Evolutionary conservation across 257 asterid species (phyloP), one percentile per base, ranked within the genome.

Genomic region (Leptodermis oblonga): DNA sequence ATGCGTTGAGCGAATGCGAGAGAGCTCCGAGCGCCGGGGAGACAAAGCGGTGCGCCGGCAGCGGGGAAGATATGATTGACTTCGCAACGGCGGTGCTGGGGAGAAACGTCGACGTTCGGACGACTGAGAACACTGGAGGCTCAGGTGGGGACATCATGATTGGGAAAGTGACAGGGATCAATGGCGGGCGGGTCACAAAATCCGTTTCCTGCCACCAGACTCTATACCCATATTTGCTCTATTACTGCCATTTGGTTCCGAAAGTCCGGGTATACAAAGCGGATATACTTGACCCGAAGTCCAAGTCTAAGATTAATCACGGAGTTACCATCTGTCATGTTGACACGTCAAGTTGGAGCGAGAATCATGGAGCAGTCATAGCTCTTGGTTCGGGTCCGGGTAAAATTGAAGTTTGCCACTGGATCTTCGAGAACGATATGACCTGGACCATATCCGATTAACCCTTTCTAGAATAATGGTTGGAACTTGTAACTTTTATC

Each of bases 141-240:
- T 81, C 86, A 0, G 81, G 70, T 0, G 66, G 82, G 1, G 48
- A 84, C 0, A 82, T 92, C 66, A 43, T 79, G 83, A 68, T 90
- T 0, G 96, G 92, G 0, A 18, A 73, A 9, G 93, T 92, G 46
- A 88, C 62, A 41, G 93, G 84, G 39, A 78, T 88, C 82, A 84
- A 86, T 77, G 91, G 93, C 60, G 97, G 95, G 11, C 76, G 73
- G 59, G 83, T 88, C 15, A 88, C 95, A 0, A 86, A 74, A 42
- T 86, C 98, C 8, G 97, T 92, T 63, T 90, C 98, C 0, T 92
- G 98, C 28, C 98, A 92, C 55, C 98, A 92, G 64, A 90, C 92
- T 66, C 58, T 92, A 72, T 90, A 64, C 73, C 97, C 97, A 0
- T 90, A 83, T 80, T 45, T 90, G 67, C 77, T 92, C 6, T 92